Evolutionary conservation across 2,329 filamentous ascomycete species (phyloP).

Genomic region (Epichloe aotearoae): DNA sequence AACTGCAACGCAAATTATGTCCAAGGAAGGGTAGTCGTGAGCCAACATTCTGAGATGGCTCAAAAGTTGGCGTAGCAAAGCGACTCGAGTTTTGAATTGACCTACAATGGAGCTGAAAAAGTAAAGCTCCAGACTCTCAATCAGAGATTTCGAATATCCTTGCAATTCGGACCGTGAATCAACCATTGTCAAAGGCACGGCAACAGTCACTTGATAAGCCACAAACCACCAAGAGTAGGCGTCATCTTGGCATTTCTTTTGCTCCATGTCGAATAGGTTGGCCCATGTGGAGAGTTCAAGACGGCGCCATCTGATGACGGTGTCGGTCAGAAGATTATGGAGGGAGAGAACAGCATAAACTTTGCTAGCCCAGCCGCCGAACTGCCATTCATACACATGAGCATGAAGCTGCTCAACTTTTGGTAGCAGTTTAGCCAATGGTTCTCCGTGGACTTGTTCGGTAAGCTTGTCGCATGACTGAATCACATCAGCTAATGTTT

Average conservation of each 20-base stretch:
- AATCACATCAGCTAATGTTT: slow-evolving; percentile 65
- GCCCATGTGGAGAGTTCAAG: slow-evolving; percentile 89
- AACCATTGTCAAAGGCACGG: slow-evolving; percentile 54
- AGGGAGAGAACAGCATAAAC: slow-evolving; percentile 57
- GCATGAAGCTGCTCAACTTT: slow-evolving; percentile 79
- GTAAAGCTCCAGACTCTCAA: slow-evolving; percentile 68
- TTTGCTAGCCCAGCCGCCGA: slow-evolving; percentile 69
- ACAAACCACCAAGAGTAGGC: slow-evolving; percentile 94
- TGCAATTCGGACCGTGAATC: slow-evolving; percentile 45
- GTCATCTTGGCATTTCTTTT: slow-evolving; percentile 59
- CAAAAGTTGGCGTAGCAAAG: slow-evolving; percentile 51
- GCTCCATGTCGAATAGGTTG: slow-evolving; percentile 73
- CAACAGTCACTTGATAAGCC: slow-evolving; percentile 80
- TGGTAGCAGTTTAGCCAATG: slow-evolving; percentile 73
- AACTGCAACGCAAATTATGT: slow-evolving; percentile 49
- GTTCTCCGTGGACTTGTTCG: slow-evolving; percentile 64
- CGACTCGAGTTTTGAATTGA: slow-evolving; percentile 62
- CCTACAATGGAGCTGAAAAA: slow-evolving; percentile 68
- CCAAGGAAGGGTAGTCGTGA: slow-evolving; percentile 44
- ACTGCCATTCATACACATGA: slow-evolving; percentile 87
- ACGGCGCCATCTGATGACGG: slow-evolving; percentile 79
- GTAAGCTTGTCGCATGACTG: slow-evolving; percentile 61
- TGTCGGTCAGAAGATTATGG: slow-evolving; percentile 65
- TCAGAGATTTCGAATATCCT: slow-evolving; percentile 51
- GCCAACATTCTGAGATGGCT: slow-evolving; percentile 52